phyloP scores from a whole-genome alignment of 2,329 filamentous ascomycete genomes.

The Nemania serpens region DNA sequence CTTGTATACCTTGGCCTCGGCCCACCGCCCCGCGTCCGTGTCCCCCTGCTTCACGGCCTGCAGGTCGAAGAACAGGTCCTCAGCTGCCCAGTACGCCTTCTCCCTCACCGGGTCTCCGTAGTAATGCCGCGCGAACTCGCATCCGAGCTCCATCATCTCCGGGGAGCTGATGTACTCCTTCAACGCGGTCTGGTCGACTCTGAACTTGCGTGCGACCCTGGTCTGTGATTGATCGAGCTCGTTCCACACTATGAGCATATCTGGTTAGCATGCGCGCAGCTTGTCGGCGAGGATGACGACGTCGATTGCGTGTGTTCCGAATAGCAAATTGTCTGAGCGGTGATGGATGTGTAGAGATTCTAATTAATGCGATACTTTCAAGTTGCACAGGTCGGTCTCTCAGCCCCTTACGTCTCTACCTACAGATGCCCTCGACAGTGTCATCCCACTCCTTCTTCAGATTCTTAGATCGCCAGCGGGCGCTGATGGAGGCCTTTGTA shows the following conservation, averaged over 20 bases:
- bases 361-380: too few relatives aligned
- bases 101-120: conserved; percentile 20
- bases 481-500: conserved; percentile 13
- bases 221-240: conserved; percentile 31
- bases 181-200: conserved; percentile 32
- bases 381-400: too few relatives aligned
- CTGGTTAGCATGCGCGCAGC: conserved; percentile 10
- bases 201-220: conserved; percentile 31
- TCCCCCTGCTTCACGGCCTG: conserved; percentile 39
- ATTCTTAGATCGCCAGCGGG: conserved; percentile 21
- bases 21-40: conserved; percentile 25
- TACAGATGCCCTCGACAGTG: conserved; percentile 29
- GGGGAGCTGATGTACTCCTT: conserved; percentile 36
- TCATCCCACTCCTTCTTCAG: conserved; percentile 34
- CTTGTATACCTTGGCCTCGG: conserved; percentile 25
- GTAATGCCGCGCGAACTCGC: conserved; percentile 34
- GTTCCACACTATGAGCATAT: conserved; percentile 28
- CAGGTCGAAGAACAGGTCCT: conserved; percentile 39
- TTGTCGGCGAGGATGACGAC: too few relatives aligned
- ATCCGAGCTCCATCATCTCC: conserved; percentile 36
- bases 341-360: not conserved
- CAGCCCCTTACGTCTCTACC: conserved; percentile 4
- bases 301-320: too few relatives aligned
- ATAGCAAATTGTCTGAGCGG: too few relatives aligned
- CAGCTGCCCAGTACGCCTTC: conserved; percentile 33